Evolutionary conservation across 495 filamentous ascomycete genomes (phyloP).

Genomic region (Melanomma pulvis-pyrius): DNA sequence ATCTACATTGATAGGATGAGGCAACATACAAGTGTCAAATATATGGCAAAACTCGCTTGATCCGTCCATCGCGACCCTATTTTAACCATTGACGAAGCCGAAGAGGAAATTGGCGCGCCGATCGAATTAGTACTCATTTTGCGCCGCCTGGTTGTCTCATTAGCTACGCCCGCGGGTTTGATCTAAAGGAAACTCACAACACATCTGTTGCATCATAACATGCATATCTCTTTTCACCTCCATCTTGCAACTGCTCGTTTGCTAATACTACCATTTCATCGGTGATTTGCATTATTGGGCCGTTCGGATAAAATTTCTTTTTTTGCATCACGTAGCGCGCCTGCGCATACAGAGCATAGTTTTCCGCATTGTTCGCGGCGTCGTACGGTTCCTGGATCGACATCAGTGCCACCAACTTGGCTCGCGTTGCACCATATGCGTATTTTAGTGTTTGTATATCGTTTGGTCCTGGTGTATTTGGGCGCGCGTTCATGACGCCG

Average conservation of each 20-base stretch:
- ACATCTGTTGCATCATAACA: conserved; percentile 22
- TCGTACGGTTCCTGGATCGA: conserved; percentile 24
- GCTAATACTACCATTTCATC: conserved; percentile 17
- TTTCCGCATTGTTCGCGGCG: conserved; percentile 28
- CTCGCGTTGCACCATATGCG: conserved; percentile 25
- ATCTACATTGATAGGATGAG: not conserved
- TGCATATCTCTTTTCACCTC: conserved; percentile 6
- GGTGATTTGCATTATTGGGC: conserved; percentile 16
- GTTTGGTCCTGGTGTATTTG: conserved; percentile 20
- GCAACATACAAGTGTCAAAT: not conserved
- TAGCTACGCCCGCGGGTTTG: not conserved
- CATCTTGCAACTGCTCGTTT: conserved; percentile 16
- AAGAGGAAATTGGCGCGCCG: conserved; percentile 1
- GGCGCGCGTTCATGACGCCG: conserved; percentile 18
- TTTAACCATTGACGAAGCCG: not conserved
- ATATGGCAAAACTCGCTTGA: not conserved
- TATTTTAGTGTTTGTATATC: conserved; percentile 24
- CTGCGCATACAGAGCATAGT: conserved; percentile 29
- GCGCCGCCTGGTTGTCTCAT: not conserved
- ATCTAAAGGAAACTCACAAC: conserved; percentile 19
- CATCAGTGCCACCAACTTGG: conserved; percentile 20
- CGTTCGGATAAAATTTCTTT: conserved; percentile 17
- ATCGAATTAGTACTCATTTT: not conserved
- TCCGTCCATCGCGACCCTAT: not conserved
- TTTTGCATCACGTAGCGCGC: conserved; percentile 27